Conservation (phyloP, 2,329 filamentous ascomycete genomes). For the Shiraia bambusicola region DNA sequence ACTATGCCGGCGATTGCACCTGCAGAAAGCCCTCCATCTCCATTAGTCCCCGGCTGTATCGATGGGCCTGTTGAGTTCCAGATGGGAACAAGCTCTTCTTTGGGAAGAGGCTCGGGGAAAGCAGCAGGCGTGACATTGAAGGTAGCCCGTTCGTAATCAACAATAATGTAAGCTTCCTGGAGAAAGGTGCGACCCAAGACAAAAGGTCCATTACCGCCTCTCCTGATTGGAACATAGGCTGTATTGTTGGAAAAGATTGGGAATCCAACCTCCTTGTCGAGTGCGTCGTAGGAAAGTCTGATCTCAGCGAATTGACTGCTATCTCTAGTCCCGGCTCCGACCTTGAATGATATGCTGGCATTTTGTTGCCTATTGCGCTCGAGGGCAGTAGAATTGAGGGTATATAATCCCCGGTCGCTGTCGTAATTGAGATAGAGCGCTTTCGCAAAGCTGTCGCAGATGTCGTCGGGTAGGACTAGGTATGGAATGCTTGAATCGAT, state of each 20-base stretch:
- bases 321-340: slow-evolving; percentile 13
- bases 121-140: slow-evolving; percentile 36
- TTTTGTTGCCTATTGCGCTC: slow-evolving; percentile 26
- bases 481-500: slow-evolving; percentile 46
- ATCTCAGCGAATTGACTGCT: slow-evolving; percentile 21
- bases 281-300: slow-evolving; percentile 31
- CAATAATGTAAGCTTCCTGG: slow-evolving; percentile 42
- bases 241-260: slow-evolving; percentile 12
- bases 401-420: slow-evolving; percentile 34
- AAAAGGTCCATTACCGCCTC: slow-evolving; percentile 22
- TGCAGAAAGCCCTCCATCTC: slow-evolving; percentile 18
- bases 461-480: slow-evolving; percentile 29
- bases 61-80: slow-evolving; percentile 21
- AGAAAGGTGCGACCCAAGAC: slow-evolving; percentile 41
- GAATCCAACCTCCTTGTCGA: slow-evolving; percentile 19
- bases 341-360: slow-evolving; percentile 29
- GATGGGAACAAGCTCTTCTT: slow-evolving; percentile 24
- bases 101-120: slow-evolving; percentile 24
- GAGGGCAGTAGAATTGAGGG: slow-evolving; percentile 32
- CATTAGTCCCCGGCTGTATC: neutral
- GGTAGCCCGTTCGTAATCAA: slow-evolving; percentile 40
- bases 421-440: slow-evolving; percentile 43
- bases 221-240: slow-evolving; percentile 38
- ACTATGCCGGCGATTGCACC: slow-evolving; percentile 40
- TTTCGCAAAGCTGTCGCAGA: slow-evolving; percentile 42